Conservation (phyloP, 345 rosid species). For the Lepidium sativum region DNA sequence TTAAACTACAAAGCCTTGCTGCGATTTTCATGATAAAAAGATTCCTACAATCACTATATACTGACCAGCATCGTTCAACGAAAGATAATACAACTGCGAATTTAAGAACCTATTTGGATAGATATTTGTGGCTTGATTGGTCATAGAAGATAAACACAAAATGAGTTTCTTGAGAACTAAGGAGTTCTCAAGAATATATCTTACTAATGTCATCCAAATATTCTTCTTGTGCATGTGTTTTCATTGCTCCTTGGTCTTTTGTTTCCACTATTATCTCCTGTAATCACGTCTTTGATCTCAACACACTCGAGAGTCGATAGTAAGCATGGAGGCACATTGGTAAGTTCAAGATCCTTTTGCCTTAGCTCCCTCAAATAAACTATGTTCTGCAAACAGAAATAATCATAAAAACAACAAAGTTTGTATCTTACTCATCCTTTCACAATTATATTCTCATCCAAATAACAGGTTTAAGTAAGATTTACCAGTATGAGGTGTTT, state of each 20-base stretch:
- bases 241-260: not conserved
- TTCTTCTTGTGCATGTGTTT: not conserved
- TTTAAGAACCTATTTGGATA: not conserved
- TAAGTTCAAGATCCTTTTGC: not conserved
- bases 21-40: not conserved
- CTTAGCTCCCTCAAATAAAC: not conserved
- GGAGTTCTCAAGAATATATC: not conserved
- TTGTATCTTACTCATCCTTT: too few species aligned
- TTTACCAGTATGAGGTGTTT: not conserved
- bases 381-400: not conserved
- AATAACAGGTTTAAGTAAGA: not conserved
- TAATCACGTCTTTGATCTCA: not conserved
- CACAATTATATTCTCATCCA: too few species aligned
- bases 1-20: not conserved
- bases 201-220: not conserved
- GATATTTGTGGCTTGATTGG: not conserved
- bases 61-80: not conserved
- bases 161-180: not conserved
- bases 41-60: not conserved
- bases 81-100: not conserved
- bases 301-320: not conserved
- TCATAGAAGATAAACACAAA: not conserved
- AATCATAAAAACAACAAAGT: too few species aligned
- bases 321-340: not conserved
- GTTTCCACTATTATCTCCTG: not conserved